Evolutionary conservation across 2,329 filamentous ascomycete genomes (phyloP), one percentile per base, ranked within the genome.

Genomic region (Phyllosticta citribraziliensis): DNA sequence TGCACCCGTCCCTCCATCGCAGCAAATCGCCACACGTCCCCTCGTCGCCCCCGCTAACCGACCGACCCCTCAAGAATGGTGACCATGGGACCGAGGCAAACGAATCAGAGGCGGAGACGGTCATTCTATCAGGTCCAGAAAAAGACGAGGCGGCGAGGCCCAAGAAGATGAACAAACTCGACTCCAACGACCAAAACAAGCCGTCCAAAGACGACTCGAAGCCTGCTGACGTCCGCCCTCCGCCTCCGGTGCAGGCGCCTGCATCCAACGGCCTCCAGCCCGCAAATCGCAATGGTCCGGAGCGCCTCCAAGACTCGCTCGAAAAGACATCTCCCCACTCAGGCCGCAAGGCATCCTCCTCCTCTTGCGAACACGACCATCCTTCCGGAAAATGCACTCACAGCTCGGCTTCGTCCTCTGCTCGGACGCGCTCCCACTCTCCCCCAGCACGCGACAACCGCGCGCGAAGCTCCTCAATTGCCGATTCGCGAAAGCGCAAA

Each of bases 41-140:
- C 11, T 62, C 60, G 20, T 62, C 60, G 33, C 60, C 60, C 4
- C 60, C 60, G 25, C 60, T 62, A 20, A 62, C 60, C 33, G 56
- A 62, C 51, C 58, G 55, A 56, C 58, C 57, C 55, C 52, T 50
- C 56, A 56, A 61, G 25, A 62, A 64, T 55, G 57, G 57, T 33
- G 60, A 59, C 61, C 61, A 56, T 24, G 55, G 66, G 52, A 35
- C 51, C 27, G 72, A 75, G 35, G 70, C 73, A 58, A 74, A 74
- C 65, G 75, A 78, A 65, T 79, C 77, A 17, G 78, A 80, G 68
- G 78, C 78, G 57, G 78, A 80, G 69, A 80, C 78, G 33, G 74
- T 79, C 62, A 76, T 80, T 47, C 72, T 78, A 56, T 74, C 71
- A n/a, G 59, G 59, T 11, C 30, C 60, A 35, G 55, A 62, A 56